A percentile compares a stretch with the other conserved stretches of the same genome.
Conservation (phyloP, 768 basidiomycete species). For the Pleurotus pulmonarius region DNA sequence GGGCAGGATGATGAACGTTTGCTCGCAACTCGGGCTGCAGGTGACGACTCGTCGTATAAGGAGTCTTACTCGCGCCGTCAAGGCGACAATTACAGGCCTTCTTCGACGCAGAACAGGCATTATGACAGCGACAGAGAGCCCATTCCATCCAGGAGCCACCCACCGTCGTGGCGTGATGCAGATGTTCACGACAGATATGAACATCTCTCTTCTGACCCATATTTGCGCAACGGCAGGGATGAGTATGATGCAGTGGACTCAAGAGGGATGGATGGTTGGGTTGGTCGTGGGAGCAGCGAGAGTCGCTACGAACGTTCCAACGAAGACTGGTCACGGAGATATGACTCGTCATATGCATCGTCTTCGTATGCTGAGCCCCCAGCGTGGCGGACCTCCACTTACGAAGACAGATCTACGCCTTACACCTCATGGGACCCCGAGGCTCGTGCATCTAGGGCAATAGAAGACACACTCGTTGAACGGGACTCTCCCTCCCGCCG, state of each 20-base stretch:
- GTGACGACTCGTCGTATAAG: conserved; percentile 43
- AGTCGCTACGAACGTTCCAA: conserved; percentile 37
- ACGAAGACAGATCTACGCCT: conserved; percentile 35
- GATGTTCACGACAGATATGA: conserved; percentile 46
- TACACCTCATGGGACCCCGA: conserved; percentile 43
- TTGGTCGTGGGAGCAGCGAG: conserved; percentile 30
- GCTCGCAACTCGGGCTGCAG: conserved; percentile 21
- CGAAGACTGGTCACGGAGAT: conserved; percentile 48
- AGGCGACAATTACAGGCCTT: conserved; percentile 44
- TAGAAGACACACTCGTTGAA: conserved; percentile 22
- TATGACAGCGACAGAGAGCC: conserved; percentile 50
- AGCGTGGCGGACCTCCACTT: conserved; percentile 33
- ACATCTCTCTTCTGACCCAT: conserved; percentile 38
- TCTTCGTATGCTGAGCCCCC: conserved; percentile 46
- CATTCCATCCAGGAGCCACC: conserved; percentile 47
- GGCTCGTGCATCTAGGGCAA: conserved; percentile 30
- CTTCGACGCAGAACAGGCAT: conserved; percentile 35
- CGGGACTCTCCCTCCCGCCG: conserved; percentile 25
- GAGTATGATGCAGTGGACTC: conserved; percentile 40
- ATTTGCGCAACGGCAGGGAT: conserved; percentile 48
- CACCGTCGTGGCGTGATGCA: conserved; percentile 46
- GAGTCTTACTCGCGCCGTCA: conserved; percentile 51
- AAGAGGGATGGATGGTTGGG: conserved; percentile 45
- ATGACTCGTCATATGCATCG: conserved; percentile 36
- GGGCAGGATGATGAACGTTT: conserved; percentile 46